Evolutionary conservation across 208 protist species (phyloP), one percentile per base, ranked within the genome.

Genomic region (Acanthamoeba divionensis): DNA sequence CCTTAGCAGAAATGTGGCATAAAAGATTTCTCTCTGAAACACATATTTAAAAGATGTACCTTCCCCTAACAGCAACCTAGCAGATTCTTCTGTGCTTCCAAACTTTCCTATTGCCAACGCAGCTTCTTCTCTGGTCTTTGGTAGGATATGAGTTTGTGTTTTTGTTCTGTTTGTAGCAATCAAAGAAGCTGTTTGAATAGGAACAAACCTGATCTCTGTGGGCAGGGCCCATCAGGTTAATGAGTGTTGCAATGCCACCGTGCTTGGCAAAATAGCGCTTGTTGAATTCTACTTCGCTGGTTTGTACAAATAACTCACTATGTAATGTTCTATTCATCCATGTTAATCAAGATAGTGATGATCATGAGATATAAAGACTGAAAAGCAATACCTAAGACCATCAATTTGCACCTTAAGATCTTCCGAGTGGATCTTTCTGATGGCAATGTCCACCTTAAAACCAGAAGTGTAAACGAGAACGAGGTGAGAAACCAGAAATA

Each of bases 241-340:
- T 26, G 13, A 87, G 12, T 0, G 12, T n/a, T 9, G 50, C 26
- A n/a, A 87, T 87, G 31, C 77, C 77, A 44, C 54, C 77, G 24
- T 55, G 6, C 77, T 87, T 63, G 31, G 77, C 77, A 67, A 87
- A 87, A 60, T 87, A 87, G 29, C 77, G 77, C 36, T 67, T 63
- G 55, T 87, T 87, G 77, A 48, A 52, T 45, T 67, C 77, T 87
- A 44, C 24, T 6, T 41, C 36, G 36, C 36, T 41, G 36, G 36
- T 41, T 41, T 41, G 36, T 41, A 41, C 36, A 41, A 41, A 41
- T 41, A 41, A 41, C 36, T 41, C 36, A 41, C 36, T 41, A 41
- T 41, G 36, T 41, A 41, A 41, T 41, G 36, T 41, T 41, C 36
- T 41, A 41, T 41, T 41, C 36, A 5, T 5, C 5, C 36, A 41